Evolutionary conservation across 345 rosid genomes (phyloP), one percentile per base, ranked within the genome.

Genomic region (Corchorus capsularis): DNA sequence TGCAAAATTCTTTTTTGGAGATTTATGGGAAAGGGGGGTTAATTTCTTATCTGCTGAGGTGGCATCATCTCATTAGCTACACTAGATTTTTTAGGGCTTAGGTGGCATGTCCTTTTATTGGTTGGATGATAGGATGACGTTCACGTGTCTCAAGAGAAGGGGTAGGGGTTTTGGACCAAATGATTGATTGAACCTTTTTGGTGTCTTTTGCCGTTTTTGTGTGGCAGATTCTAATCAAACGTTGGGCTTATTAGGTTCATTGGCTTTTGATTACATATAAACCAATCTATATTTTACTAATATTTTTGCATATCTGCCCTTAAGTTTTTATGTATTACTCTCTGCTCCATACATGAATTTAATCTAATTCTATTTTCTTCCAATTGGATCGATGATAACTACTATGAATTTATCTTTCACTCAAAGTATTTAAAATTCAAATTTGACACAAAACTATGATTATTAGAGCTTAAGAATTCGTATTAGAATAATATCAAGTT

Each of bases 221-320:
- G 94, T 89, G 97, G 97, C 87, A 17, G 68, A 66, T 77, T 79
- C 69, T 71, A 65, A 50, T 73, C 92, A 78, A 84, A 92, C 97
- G 97, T 90, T 84, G 86, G 52, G 82, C 83, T 79, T 71, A 64
- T 85, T 85, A 75, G 35, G 79, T 85, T 90, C 94, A 89, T 69
- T 84, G 77, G 75, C 85, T 84, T 78, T 11, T 59, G 75, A 81
- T 89, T 86, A 83, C 45, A 47, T 19, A 0, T 27, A 57, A 71
- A 19, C 50, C 59, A 22, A 1, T 11, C 45, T 8, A 2, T 62
- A 39, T 63, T 71, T 49, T 6, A 5, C 27, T n/a, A n/a, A 1
- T 3, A 14, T 3, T 13, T 75, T 77, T 69, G n/a, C 75, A 72
- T 55, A 68, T 12, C 32, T 8, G 57, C 35, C 17, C 81, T 52